A percentile compares a stretch with the other conserved stretches of the same genome.
These are phyloP conservation scores for Xerocomellus intermedius DNA, from an alignment of 768 basidiomycete species.

Conservation along the genomic window DNA sequence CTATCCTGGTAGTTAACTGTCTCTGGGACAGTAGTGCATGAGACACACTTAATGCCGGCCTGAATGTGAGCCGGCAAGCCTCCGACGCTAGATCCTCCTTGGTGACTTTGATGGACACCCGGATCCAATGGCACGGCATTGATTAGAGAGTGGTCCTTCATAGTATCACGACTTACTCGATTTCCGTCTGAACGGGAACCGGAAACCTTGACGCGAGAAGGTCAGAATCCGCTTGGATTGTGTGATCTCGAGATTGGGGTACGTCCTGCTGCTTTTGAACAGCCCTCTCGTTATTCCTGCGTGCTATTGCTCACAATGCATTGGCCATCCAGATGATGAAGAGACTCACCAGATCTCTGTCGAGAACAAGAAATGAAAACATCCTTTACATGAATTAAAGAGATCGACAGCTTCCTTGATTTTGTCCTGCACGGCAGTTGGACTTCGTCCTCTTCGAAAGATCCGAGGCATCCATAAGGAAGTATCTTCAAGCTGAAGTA, in stretches of 20 bases:
- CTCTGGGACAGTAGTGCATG: not conserved
- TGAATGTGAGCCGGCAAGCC: not conserved
- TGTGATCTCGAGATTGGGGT: not conserved
- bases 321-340: not conserved
- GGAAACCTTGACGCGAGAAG: too few relatives aligned
- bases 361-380: not conserved
- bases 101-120: too few relatives aligned
- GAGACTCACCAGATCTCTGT: not conserved
- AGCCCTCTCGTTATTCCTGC: not conserved
- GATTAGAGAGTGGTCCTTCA: not conserved
- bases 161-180: not conserved
- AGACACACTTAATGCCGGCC: not conserved
- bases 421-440: not conserved
- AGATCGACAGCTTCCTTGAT: slow-evolving; percentile 1
- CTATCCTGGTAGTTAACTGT: too few relatives aligned
- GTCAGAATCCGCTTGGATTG: not conserved
- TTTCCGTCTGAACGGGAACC: not conserved
- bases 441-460: not conserved
- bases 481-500: not conserved
- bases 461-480: not conserved
- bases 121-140: not conserved
- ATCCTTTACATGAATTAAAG: not conserved
- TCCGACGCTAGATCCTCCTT: not conserved
- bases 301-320: too few relatives aligned
- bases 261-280: not conserved